These are phyloP conservation scores for Fusarium cyanostomum DNA, from an alignment of 2,329 filamentous ascomycete genomes.

Conservation along the genomic window DNA sequence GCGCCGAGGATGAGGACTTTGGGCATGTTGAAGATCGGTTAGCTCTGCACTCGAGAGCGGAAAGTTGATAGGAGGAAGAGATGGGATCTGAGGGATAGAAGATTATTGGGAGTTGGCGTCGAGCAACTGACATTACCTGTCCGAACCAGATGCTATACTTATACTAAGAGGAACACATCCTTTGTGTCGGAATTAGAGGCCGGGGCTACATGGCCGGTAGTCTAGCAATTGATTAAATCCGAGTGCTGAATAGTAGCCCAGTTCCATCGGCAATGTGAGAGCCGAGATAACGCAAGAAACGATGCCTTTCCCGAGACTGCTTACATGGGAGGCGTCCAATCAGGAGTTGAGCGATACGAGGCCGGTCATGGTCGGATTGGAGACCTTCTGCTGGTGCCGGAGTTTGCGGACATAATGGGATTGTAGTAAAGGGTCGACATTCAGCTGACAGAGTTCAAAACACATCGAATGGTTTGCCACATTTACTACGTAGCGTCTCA, in stretches of 20 bases:
- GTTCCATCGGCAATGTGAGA: too few species aligned
- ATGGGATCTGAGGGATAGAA: not conserved
- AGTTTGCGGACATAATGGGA: not conserved
- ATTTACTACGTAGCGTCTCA: too few species aligned
- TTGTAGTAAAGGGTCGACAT: not conserved
- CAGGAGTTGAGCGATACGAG: not conserved
- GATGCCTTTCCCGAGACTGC: not conserved
- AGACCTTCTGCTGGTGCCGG: not conserved
- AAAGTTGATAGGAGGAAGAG: not conserved
- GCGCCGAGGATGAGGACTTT: not conserved
- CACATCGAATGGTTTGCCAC: too few species aligned
- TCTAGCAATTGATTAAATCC: not conserved
- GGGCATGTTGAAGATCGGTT: not conserved
- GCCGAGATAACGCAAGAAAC: too few species aligned
- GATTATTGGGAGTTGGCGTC: not conserved
- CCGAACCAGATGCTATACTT: not conserved
- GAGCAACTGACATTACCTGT: not conserved
- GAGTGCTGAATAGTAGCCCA: too few species aligned
- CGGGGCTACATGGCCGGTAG: rapidly evolving
- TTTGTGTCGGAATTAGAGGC: not conserved
- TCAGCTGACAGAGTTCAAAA: too few species aligned
- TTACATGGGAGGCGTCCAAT: not conserved
- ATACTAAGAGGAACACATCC: not conserved
- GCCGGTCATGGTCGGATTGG: not conserved
- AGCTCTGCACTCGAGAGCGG: too few species aligned